These are phyloP conservation scores for Adiantum capillusveneris DNA, from an alignment of 75 land plant genomes.

Conservation along the genomic window DNA sequence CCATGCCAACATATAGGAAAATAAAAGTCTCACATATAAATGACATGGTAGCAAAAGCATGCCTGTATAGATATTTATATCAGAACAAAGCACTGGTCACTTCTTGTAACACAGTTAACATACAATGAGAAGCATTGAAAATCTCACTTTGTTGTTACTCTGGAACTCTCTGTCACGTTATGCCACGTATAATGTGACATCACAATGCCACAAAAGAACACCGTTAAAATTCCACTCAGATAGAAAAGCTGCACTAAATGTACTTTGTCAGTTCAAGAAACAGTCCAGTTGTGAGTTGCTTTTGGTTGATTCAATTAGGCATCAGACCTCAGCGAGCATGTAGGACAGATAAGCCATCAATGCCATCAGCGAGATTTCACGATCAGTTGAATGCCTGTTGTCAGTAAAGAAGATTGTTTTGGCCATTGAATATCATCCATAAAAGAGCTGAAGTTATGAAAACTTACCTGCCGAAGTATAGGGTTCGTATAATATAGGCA, in stretches of 20 bases:
- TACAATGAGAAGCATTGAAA: neutral
- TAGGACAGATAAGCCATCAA: constrained; percentile 79
- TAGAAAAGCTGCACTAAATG: constrained; percentile 36
- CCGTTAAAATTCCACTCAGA: constrained; percentile 71
- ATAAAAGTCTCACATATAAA: constrained; percentile 66
- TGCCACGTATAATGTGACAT: constrained; percentile 89
- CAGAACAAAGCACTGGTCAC: neutral
- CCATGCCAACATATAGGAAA: constrained; percentile 82
- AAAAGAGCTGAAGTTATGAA: no score
- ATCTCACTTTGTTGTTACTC: constrained; percentile 55
- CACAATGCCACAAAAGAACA: constrained; percentile 76
- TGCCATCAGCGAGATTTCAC: constrained; percentile 63
- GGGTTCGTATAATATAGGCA: constrained; percentile 39
- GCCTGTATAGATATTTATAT: constrained; percentile 32
- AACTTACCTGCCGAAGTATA: constrained; percentile 59
- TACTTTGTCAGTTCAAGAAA: no score
- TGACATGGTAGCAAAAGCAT: constrained; percentile 64
- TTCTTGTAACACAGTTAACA: neutral
- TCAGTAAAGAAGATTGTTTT: no score
- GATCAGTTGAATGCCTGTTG: constrained; percentile 68
- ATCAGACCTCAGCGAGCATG: constrained; percentile 65
- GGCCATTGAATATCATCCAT: no score
- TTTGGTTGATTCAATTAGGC: neutral
- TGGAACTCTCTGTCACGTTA: constrained; percentile 57
- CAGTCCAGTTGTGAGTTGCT: no score